These are phyloP conservation scores for Suhomyces yuchorum DNA, from an alignment of 1,139 yeast genomes.

Conservation along the genomic window DNA sequence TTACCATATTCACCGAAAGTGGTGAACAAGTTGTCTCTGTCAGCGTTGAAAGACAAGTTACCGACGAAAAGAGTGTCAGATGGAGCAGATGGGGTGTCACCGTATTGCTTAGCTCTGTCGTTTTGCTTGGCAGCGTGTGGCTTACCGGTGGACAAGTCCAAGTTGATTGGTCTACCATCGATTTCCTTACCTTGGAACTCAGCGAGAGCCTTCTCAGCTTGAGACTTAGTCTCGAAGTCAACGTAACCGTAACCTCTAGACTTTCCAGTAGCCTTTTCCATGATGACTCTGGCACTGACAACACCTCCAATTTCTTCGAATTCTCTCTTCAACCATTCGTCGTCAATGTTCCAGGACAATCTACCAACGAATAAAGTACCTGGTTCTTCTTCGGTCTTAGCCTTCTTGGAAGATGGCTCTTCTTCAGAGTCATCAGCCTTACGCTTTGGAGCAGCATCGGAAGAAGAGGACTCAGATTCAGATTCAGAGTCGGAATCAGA, in stretches of 20 bases:
- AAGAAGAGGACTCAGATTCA: conserved; percentile 26
- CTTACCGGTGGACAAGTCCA: conserved; percentile 86
- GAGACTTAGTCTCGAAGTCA: conserved; percentile 75
- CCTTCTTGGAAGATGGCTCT: conserved; percentile 40
- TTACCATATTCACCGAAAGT: conserved; percentile 77
- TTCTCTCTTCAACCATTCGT: conserved; percentile 87
- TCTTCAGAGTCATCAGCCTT: conserved; percentile 38
- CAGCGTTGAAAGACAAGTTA: conserved; percentile 87
- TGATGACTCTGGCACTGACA: conserved; percentile 84
- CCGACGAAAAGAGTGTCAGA: conserved; percentile 96
- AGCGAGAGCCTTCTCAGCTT: conserved; percentile 86
- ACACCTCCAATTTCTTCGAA: conserved; percentile 85
- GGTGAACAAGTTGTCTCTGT: conserved; percentile 73
- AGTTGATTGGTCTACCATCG: conserved; percentile 95
- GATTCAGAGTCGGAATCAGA: conserved; percentile 30
- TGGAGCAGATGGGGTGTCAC: conserved; percentile 88
- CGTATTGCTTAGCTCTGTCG: conserved; percentile 85
- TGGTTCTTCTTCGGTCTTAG: conserved; percentile 53
- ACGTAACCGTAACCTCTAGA: conserved; percentile 98
- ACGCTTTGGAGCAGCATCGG: conserved; percentile 31
- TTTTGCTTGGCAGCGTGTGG: conserved; percentile 57
- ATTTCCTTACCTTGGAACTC: conserved; percentile 91
- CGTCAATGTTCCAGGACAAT: conserved; percentile 96
- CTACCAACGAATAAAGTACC: conserved; percentile 95
- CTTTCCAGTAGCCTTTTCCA: conserved; percentile 89